Base-by-base conservation (phyloP, 306 rosid species). In the Medicago lupulina region DNA sequence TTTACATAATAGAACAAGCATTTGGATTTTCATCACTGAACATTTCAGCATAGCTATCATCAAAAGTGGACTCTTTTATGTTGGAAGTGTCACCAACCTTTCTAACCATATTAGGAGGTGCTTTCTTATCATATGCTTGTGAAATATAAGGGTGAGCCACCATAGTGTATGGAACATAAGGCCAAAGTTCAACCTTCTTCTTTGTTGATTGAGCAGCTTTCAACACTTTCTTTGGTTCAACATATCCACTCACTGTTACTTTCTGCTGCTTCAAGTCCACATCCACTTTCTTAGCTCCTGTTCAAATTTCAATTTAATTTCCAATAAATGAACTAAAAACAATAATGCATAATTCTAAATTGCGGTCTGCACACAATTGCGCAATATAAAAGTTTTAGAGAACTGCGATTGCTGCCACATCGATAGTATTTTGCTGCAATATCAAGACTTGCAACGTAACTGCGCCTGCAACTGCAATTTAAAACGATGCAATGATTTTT, bases 111-210 rank as follows among this genome's bases (percentile, higher is more conserved):
- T 95, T 95, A 2, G 98, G 93, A 18, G 98, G 98, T 0, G 98
- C 98, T 63, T 95, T 95, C 91, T 95, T 95, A 76, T 95, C 98
- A 34, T 95, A 95, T 0, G 97, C 95, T 25, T 76, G 91, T 43
- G 98, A 79, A 7, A 92, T 71, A 39, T 95, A 95, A 3, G 98
- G 98, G 60, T 92, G 69, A 34, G 97, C 90, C 81, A 89, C 96
- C 85, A 86, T 71, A 18, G 78, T 78, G 84, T 87, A 89, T 0
- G 97, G 97, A 34, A 95, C 97, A 72, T 95, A 95, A 2, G 98
- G 98, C 98, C 98, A 95, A 36, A 90, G 44, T 71, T 95, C 98
- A 6, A 89, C 97, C 86, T 95, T 95, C 88, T 95, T 95, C 89
- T 86, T 95, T 0, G 98, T 95, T 8, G 97, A 83, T 73, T 90